Evolutionary conservation across 768 basidiomycete genomes (phyloP), one percentile per base, ranked within the genome.

Genomic region (Lyophyllum decastes): DNA sequence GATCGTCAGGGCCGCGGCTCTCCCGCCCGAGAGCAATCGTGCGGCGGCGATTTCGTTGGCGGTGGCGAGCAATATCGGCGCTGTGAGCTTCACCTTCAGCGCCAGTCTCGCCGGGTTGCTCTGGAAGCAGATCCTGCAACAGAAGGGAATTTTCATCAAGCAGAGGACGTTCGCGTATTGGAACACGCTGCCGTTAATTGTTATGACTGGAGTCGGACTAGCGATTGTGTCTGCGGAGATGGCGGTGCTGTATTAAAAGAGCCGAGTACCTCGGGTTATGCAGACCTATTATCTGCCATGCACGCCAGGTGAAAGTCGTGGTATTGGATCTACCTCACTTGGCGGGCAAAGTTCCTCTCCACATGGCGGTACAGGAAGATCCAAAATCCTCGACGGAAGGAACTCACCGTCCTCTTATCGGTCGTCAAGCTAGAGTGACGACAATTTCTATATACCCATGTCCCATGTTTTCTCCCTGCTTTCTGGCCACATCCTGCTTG

Each of bases 31-130:
- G 57, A 73, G 65, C 51, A 60, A 70, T n/a, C 78, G 82, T 17
- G 86, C 82, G 0, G 88, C 86, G 1, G 86, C 82, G 0, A 82
- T 87, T 48, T 82, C 93, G 0, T 81, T 97, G 12, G 95, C 94
- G 7, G 80, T 97, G 0, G 89, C 90, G 2, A 89, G 86, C 54
- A 97, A 97, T 71, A 88, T 93, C 33, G 95, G 95, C 12, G 95
- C 95, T 1, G 89, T 95, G 62, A 90, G 87, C 60, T 88, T 92
- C 68, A 91, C 92, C 9, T 95, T 95, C 67, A 88, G 89, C 5
- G 92, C 92, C 0, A 92, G 90, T 54, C 82, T 97, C 16, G 94
- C 94, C 0, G 95, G 95, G 0, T 74, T 98, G 43, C 77, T 97
- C 16, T 98, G 95, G 95, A 73, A 78, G 21, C 68, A 76, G 16